Evolutionary conservation across 441 rosid species (phyloP).

Genomic region (Arabidopsis hybrid): DNA sequence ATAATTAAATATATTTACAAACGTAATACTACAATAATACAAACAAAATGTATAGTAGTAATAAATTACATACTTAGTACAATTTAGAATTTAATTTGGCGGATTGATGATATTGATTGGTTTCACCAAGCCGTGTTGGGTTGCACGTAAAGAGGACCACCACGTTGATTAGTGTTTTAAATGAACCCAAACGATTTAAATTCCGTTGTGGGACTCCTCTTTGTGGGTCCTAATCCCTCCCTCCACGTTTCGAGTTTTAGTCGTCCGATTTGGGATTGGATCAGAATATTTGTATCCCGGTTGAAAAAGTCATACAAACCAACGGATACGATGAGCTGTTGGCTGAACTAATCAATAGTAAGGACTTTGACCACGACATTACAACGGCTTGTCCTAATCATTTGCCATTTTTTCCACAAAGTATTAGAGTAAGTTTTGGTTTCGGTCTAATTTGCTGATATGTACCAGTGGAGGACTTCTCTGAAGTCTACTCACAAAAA

Average conservation of each 20-base stretch:
- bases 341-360: conserved; percentile 18
- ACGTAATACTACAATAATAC: not conserved
- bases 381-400: conserved; percentile 33
- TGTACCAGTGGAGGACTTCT: conserved; percentile 5
- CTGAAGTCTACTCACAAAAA: not conserved
- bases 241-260: conserved; percentile 33
- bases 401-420: conserved; percentile 18
- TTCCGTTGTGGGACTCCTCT: conserved; percentile 40
- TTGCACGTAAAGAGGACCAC: conserved; percentile 44
- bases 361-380: conserved; percentile 37
- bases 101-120: conserved; percentile 29
- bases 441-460: conserved; percentile 1
- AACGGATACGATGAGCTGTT: conserved; percentile 43
- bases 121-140: conserved; percentile 31
- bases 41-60: conserved; percentile 11
- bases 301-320: conserved; percentile 41
- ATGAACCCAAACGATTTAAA: conserved; percentile 27
- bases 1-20: not conserved
- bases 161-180: conserved; percentile 35
- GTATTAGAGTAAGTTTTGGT: conserved; percentile 25
- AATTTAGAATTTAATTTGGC: not conserved
- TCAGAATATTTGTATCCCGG: not conserved
- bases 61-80: conserved; percentile 9
- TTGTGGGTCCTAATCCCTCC: conserved; percentile 41
- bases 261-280: conserved; percentile 27